Percentiles rank a stretch among this genome's conserved stretches.
These are phyloP conservation scores for Acacia concinna DNA, from an alignment of 331 rosid genomes.

Conservation along the genomic window DNA sequence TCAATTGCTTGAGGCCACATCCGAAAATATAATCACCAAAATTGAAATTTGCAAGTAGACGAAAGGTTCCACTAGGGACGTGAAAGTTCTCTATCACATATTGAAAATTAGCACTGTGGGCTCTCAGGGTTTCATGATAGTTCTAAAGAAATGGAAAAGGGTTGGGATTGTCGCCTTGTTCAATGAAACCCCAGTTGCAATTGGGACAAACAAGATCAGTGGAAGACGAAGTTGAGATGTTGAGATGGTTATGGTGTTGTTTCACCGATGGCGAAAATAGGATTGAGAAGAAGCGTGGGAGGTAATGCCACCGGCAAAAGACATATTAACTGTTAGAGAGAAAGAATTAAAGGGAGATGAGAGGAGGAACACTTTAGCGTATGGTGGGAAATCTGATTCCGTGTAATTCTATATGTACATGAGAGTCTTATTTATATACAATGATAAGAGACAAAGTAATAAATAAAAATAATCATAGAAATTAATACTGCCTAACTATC, in stretches of 20 bases:
- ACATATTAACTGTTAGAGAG: slow-evolving; percentile 36
- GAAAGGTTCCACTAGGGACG: slow-evolving; percentile 48
- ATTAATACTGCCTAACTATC: too few species aligned
- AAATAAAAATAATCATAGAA: too few species aligned
- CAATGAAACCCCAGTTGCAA: slow-evolving; percentile 62
- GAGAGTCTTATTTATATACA: too few species aligned
- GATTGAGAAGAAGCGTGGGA: slow-evolving; percentile 37
- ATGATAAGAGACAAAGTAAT: too few species aligned
- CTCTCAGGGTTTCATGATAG: slow-evolving; percentile 63
- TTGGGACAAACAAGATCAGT: slow-evolving; percentile 60
- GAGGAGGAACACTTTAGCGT: slow-evolving; percentile 31
- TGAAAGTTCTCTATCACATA: slow-evolving; percentile 61
- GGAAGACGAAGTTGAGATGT: slow-evolving; percentile 53
- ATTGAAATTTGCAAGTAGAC: slow-evolving; percentile 53
- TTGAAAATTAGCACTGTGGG: slow-evolving; percentile 68
- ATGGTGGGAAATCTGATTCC: too few species aligned
- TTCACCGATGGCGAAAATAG: slow-evolving; percentile 65
- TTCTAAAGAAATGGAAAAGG: slow-evolving; percentile 70
- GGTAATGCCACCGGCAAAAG: slow-evolving; percentile 44
- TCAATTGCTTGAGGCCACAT: slow-evolving; percentile 82
- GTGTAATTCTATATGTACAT: too few species aligned
- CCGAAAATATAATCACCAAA: slow-evolving; percentile 83
- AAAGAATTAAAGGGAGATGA: background rate
- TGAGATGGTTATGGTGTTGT: slow-evolving; percentile 47
- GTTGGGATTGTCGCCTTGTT: slow-evolving; percentile 53